Base-by-base conservation (phyloP, 2,329 filamentous ascomycete genomes). In the Orbilia quercus region DNA sequence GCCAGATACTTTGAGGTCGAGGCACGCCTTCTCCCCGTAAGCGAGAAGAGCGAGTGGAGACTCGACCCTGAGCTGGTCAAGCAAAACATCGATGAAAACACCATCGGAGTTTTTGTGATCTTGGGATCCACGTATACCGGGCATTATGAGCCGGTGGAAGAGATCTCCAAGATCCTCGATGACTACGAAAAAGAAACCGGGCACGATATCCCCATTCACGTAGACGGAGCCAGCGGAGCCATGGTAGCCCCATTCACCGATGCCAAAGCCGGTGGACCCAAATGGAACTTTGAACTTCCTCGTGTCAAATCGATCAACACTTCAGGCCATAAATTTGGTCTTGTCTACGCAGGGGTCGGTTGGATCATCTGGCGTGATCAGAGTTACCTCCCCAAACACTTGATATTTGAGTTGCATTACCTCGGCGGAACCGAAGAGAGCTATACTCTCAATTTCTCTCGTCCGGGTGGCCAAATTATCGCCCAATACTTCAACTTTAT, bases 1-100 rank as follows among this genome's bases (percentile, higher is more conserved):
- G 88, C 89, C 1, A 81, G 88, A 23, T 91, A 91, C 79, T 91
- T 91, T 69, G 89, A 91, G 47, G 89, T 91, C 38, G 89, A 91
- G 78, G 85, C 87, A 22, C 83, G 85, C 50, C 89, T 89, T 66
- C 80, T 88, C 53, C 87, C 85, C 16, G 89, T 89, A 9, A 87
- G 83, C 57, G 83, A 85, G 75, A 84, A 86, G 78, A 88, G 86
- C 66, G 82, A 84, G 5, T 89, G 84, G 78, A 82, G 87, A 31
- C 82, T 91, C 6, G 88, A 91, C 75, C 86, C 89, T 0, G 82
- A 86, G 2, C 80, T 88, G 23, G 87, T 91, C 0, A 86, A 84
- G 77, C 79, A 90, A 76, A 89, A 89, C 75, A 84, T 91, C 34
- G 89, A 91, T 74, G 89, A 91, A 80, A 91, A 91, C 76, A 91